phyloP scores from a whole-genome alignment of 2,329 filamentous ascomycete genomes.

The Parastagonospora avenae region DNA sequence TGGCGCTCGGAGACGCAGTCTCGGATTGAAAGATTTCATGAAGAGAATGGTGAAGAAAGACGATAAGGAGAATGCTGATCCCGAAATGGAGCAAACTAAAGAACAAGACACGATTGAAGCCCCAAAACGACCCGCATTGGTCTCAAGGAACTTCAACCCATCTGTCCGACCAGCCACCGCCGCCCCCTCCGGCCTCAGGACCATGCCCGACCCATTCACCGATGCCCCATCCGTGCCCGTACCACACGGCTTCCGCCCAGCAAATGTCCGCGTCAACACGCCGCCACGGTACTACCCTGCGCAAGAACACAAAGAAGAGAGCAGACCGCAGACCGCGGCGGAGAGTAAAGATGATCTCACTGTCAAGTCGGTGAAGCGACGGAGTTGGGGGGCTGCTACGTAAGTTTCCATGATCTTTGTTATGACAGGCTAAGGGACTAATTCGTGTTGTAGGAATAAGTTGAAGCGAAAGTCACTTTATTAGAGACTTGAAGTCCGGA shows the following conservation, averaged over 20 bases:
- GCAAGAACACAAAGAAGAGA: slow-evolving; percentile 3
- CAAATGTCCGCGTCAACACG: background rate
- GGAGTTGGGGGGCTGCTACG: slow-evolving; percentile 27
- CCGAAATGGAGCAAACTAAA: slow-evolving; percentile 6
- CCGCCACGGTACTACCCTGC: slow-evolving; percentile 21
- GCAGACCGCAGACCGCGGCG: slow-evolving; percentile 9
- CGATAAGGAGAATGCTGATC: slow-evolving; percentile 6
- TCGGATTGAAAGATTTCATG: slow-evolving; percentile 34
- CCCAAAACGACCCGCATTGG: background rate
- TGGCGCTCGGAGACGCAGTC: slow-evolving; percentile 22
- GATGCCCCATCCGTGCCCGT: background rate
- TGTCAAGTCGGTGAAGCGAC: slow-evolving; percentile 19
- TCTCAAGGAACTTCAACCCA: slow-evolving; percentile 8
- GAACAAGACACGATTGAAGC: background rate
- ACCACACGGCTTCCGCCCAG: background rate
- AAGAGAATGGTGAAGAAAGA: slow-evolving; percentile 35
- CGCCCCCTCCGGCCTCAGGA: background rate
- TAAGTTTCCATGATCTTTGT: slow-evolving; percentile 10
- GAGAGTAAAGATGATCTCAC: slow-evolving; percentile 9
- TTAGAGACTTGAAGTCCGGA: background rate
- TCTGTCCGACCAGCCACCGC: background rate
- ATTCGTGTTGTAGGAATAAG: slow-evolving; percentile 13
- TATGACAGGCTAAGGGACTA: background rate
- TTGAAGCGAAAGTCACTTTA: slow-evolving; percentile 18
- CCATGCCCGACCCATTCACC: background rate